Percentiles rank a stretch among this genome's conserved stretches.
These are phyloP conservation scores for Cenococcum geophilum DNA, from an alignment of 495 filamentous ascomycete genomes.

Conservation along the genomic window DNA sequence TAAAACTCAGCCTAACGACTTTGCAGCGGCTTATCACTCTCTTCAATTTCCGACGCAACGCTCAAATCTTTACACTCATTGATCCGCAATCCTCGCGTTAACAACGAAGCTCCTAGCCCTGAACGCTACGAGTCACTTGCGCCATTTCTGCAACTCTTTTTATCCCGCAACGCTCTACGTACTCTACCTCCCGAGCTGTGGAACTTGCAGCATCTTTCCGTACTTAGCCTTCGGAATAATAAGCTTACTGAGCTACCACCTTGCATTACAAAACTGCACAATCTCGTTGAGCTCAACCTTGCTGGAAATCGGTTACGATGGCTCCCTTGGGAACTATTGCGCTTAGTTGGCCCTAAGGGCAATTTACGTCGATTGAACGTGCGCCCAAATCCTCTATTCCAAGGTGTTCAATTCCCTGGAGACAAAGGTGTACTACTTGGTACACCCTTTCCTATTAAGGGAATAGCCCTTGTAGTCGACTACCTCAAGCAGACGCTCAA, in stretches of 20 bases:
- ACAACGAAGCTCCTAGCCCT: slow-evolving; percentile 40
- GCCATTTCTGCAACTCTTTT: slow-evolving; percentile 57
- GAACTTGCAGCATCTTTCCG: slow-evolving; percentile 52
- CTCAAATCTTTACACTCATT: slow-evolving; percentile 57
- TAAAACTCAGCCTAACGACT: no score
- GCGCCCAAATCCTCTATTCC: slow-evolving; percentile 46
- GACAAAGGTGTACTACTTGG: no score
- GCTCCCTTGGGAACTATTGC: slow-evolving; percentile 66
- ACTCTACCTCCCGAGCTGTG: slow-evolving; percentile 48
- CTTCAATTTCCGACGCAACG: slow-evolving; percentile 30
- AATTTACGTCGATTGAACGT: slow-evolving; percentile 44
- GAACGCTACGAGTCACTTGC: slow-evolving; percentile 46
- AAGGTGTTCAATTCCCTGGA: slow-evolving; percentile 34
- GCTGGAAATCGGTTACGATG: slow-evolving; percentile 60
- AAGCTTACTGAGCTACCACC: slow-evolving; percentile 57
- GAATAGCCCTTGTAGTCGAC: background rate
- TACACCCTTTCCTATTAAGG: no score
- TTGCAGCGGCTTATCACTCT: slow-evolving; percentile 20
- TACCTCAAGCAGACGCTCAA: no score
- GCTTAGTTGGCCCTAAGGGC: slow-evolving; percentile 46
- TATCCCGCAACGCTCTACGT: slow-evolving; percentile 55
- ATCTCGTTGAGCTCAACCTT: slow-evolving; percentile 62
- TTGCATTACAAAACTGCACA: slow-evolving; percentile 55
- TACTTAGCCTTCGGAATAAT: slow-evolving; percentile 70
- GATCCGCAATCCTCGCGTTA: slow-evolving; percentile 43